phyloP scores from a whole-genome alignment of 192 early-diverging fungal species.

The Haplosporangium gracile region DNA sequence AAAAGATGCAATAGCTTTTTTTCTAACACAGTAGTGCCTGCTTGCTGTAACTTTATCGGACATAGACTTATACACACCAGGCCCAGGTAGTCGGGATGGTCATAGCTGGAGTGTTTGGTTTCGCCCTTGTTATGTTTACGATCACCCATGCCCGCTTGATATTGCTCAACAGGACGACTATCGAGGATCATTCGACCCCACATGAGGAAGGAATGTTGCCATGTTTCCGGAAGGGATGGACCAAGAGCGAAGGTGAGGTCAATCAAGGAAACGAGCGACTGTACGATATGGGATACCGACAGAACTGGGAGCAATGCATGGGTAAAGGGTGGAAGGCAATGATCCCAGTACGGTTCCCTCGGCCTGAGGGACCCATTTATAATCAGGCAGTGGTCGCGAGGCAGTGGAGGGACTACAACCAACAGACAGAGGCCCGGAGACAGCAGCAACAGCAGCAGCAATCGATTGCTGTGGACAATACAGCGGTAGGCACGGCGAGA shows the following conservation, averaged over 20 bases:
- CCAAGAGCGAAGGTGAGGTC: constrained; percentile 48
- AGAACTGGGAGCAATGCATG: constrained; percentile 66
- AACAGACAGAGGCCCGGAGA: constrained; percentile 10
- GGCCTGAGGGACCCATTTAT: constrained; percentile 36
- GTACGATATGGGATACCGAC: constrained; percentile 54
- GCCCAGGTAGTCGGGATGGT: constrained; percentile 30
- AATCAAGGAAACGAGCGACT: constrained; percentile 53
- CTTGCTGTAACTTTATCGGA: neutral
- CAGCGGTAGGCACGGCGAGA: constrained; percentile 9
- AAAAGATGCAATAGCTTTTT: neutral
- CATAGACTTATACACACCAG: constrained; percentile 43
- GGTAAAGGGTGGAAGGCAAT: constrained; percentile 52
- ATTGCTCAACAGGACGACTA: constrained; percentile 61
- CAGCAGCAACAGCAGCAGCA: constrained; percentile 32
- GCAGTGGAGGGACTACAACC: constrained; percentile 45
- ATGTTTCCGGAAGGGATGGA: constrained; percentile 50
- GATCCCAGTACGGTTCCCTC: constrained; percentile 24
- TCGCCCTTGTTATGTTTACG: constrained; percentile 59
- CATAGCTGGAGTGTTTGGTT: constrained; percentile 55
- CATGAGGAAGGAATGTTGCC: constrained; percentile 55
- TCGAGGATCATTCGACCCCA: constrained; percentile 59
- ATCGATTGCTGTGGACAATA: neutral
- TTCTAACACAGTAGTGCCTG: neutral
- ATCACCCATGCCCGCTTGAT: constrained; percentile 61
- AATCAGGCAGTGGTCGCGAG: constrained; percentile 49